These are phyloP conservation scores for Aspergillus hiratsukae DNA, from an alignment of 2,329 filamentous ascomycete species.

Conservation along the genomic window DNA sequence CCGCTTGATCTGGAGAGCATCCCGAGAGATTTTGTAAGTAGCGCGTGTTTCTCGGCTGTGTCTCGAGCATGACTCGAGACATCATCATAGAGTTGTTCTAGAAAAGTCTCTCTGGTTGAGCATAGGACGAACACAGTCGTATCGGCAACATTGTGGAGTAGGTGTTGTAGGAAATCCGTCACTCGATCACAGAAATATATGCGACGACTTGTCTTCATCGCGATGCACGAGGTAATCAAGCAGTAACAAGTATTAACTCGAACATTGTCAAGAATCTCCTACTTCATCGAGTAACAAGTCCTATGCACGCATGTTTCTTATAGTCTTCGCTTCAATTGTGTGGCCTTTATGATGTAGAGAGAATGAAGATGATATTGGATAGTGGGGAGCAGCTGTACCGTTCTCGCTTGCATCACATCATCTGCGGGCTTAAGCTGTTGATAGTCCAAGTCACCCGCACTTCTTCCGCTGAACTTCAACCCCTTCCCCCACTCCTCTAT, in stretches of 20 bases:
- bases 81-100: conserved; percentile 54
- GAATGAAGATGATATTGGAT: not conserved
- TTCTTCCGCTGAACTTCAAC: not conserved
- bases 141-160: conserved; percentile 54
- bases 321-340: not conserved
- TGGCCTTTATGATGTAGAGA: not conserved
- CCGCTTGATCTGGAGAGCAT: conserved; percentile 65
- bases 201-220: conserved; percentile 16
- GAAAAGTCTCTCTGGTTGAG: conserved; percentile 60
- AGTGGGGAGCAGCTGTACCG: not conserved
- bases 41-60: conserved; percentile 26
- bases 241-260: not conserved
- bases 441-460: not conserved
- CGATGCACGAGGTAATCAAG: conserved; percentile 2
- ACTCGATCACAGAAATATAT: conserved; percentile 49
- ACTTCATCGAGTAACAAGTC: conserved; percentile 2
- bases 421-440: not conserved
- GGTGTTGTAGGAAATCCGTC: conserved; percentile 56
- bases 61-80: conserved; percentile 29
- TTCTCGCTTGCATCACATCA: conserved; percentile 4
- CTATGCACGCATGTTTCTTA: not conserved
- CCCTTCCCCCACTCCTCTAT: not conserved
- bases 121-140: conserved; percentile 70
- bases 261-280: conserved; percentile 2
- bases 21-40: conserved; percentile 63